These are phyloP conservation scores for Beverwykella pulmonaria DNA, from an alignment of 495 filamentous ascomycete genomes.

Conservation along the genomic window DNA sequence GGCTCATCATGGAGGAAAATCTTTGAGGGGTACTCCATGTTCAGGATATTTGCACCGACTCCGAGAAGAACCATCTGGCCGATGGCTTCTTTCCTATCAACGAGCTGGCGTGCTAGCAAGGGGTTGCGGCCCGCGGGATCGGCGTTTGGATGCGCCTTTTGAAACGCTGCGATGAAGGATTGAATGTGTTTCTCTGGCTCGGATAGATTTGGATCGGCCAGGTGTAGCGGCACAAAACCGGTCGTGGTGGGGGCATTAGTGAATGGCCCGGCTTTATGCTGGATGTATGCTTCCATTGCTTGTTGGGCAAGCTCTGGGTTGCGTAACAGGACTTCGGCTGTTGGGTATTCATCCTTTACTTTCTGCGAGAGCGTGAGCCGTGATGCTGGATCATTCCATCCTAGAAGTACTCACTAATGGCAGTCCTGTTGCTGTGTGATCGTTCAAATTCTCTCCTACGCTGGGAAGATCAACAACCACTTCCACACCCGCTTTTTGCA, in stretches of 20 bases:
- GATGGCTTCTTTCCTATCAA: constrained; percentile 27
- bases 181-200: constrained; percentile 24
- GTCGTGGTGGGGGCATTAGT: constrained; percentile 23
- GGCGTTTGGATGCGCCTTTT: constrained; percentile 14
- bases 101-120: constrained; percentile 16
- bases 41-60: constrained; percentile 9
- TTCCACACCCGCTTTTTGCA: constrained; percentile 26
- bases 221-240: constrained; percentile 19
- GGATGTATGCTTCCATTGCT: constrained; percentile 27
- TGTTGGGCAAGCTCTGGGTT: constrained; percentile 26
- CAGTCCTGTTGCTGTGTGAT: constrained; percentile 26
- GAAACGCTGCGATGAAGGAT: constrained; percentile 14
- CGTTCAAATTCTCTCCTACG: constrained; percentile 38
- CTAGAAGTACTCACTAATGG: background rate
- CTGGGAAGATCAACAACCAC: constrained; percentile 21
- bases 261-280: constrained; percentile 31
- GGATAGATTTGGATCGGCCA: constrained; percentile 13
- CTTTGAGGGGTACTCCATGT: background rate
- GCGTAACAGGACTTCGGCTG: constrained; percentile 25
- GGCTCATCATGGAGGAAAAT: constrained; percentile 22
- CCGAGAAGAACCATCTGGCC: constrained; percentile 13
- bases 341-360: constrained; percentile 35
- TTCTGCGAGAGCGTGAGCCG: background rate
- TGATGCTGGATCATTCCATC: background rate
- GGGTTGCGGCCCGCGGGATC: constrained; percentile 23